phyloP scores from a whole-genome alignment of 305 asterid species.

The Fraxinus baroniana region DNA sequence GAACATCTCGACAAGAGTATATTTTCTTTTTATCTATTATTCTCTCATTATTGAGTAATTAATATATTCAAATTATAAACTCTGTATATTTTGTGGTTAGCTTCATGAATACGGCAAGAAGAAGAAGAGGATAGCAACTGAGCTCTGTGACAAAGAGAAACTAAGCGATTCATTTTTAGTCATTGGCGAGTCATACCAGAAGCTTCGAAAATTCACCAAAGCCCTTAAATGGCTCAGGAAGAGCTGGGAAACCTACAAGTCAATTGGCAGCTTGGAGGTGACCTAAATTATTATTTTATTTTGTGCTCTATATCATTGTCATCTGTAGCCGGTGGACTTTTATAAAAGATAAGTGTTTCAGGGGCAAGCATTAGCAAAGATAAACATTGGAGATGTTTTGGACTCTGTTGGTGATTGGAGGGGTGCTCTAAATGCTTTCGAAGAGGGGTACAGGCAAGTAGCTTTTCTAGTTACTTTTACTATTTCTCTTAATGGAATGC shows the following conservation, averaged over 20 bases:
- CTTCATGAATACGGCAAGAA: slow-evolving; percentile 66
- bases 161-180: slow-evolving; percentile 76
- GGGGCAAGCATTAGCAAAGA: slow-evolving; percentile 95
- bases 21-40: slow-evolving; percentile 8
- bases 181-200: slow-evolving; percentile 82
- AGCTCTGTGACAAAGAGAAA: slow-evolving; percentile 86
- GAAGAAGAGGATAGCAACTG: slow-evolving; percentile 63
- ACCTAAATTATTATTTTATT: slow-evolving; percentile 22
- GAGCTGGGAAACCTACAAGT: slow-evolving; percentile 67
- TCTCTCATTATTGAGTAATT: slow-evolving; percentile 16
- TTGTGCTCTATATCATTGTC: slow-evolving; percentile 1
- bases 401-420: slow-evolving; percentile 68
- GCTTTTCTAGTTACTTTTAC: slow-evolving; percentile 11
- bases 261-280: slow-evolving; percentile 93
- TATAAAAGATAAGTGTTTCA: slow-evolving; percentile 38
- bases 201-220: slow-evolving; percentile 59
- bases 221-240: slow-evolving; percentile 81
- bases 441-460: slow-evolving; percentile 78
- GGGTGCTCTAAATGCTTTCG: slow-evolving; percentile 73
- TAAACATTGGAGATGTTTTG: slow-evolving; percentile 74
- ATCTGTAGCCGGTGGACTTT: slow-evolving; percentile 10
- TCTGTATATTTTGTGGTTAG: slow-evolving; percentile 42
- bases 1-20: background rate
- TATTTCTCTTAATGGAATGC: slow-evolving; percentile 2
- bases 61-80: slow-evolving; percentile 23